Base-by-base conservation (phyloP, 768 basidiomycete species). In the Scleroderma citrinum region DNA sequence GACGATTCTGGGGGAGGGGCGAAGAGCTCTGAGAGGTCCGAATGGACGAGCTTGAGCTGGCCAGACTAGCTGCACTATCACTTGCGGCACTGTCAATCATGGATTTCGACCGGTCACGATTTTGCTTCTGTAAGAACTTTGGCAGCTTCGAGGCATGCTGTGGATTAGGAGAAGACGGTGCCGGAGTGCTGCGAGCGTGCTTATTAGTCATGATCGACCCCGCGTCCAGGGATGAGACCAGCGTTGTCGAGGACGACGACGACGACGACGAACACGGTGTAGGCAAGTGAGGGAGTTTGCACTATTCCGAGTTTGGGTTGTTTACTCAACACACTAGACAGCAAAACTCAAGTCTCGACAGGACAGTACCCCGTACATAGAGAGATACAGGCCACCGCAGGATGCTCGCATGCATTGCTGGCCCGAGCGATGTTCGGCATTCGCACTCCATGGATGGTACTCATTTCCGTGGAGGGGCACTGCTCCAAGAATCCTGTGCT, bases 71-170 rank as follows among this genome's bases (percentile, higher is more conserved):
- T 36, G 57, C 57, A 48, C 68, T 67, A 47, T 63, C 63, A 32
- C 64, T 69, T 54, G 59, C 62, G 30, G 58, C 55, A 32, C 72
- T 59, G 53, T 73, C 71, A 49, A 65, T 59, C 62, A 75, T 65
- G 20, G 82, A 80, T 67, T 73, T 80, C 19, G 79, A 76, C 52
- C 83, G 71, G 68, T 85, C 83, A 39, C 83, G 75, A 29, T 65
- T 61, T 58, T 78, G 75, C 52, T 83, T 85, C 60, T 85, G 81
- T 8, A 87, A 71, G 58, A 87, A 84, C 61, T 77, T 84, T 60
- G 82, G 73, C 5, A 87, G 68, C 63, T 83, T 85, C 31, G 80
- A 78, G 47, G 66, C 53, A 59, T 71, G 72, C 23, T 69, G 60
- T 37, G 68, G 62, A 34, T 67, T 60, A 23, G 77, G 71, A 38